Evolutionary conservation across 225 moss, liverwort and hornwort species (phyloP).

Genomic region (Anthoceros angustus): DNA sequence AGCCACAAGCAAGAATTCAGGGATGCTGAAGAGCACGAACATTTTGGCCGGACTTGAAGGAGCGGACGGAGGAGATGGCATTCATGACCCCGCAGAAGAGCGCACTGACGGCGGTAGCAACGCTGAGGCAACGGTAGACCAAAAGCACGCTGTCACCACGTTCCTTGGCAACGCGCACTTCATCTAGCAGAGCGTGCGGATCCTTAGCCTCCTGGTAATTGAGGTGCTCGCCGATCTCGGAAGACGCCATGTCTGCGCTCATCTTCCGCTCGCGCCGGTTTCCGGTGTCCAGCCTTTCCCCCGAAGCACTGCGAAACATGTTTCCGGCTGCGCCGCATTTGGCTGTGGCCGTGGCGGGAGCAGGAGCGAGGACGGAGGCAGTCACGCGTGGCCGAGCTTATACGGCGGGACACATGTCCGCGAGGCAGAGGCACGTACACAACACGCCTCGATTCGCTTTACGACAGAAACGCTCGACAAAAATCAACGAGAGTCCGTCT

Average conservation of each 20-base stretch:
- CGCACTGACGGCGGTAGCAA: constrained; percentile 39
- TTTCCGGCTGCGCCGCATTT: too few species aligned
- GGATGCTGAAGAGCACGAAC: constrained; percentile 27
- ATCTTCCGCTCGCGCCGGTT: neutral
- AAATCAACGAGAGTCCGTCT: too few species aligned
- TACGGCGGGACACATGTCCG: too few species aligned
- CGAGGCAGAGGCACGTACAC: too few species aligned
- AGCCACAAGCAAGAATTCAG: too few species aligned
- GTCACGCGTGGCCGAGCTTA: too few species aligned
- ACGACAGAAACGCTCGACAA: too few species aligned
- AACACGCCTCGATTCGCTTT: too few species aligned
- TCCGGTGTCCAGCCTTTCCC: too few species aligned
- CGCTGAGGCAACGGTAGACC: constrained; percentile 28
- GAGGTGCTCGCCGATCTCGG: neutral
- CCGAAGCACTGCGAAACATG: too few species aligned
- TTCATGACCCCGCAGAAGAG: constrained; percentile 56
- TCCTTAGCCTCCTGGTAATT: neutral
- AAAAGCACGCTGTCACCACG: constrained; percentile 21
- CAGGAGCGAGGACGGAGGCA: too few species aligned
- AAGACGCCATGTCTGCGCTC: neutral
- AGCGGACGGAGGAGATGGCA: constrained; percentile 50
- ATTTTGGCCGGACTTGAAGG: constrained; percentile 58
- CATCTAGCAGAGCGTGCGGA: neutral
- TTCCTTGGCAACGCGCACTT: neutral
- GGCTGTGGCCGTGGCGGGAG: too few species aligned